These are phyloP conservation scores for Haplographium delicatum DNA, from an alignment of 495 filamentous ascomycete species.

Conservation along the genomic window DNA sequence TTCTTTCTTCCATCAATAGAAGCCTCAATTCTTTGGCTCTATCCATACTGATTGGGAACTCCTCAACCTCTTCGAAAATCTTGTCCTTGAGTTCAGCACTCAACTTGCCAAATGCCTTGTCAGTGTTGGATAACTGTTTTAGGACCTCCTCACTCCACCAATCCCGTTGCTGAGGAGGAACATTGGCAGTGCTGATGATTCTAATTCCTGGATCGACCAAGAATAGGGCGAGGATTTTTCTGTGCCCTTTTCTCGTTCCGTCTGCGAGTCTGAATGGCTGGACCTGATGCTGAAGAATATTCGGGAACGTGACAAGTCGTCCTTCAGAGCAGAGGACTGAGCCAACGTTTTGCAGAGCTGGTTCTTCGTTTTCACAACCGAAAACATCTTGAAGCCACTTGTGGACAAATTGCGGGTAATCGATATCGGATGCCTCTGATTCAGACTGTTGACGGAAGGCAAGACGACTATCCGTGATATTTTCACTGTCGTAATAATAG, in stretches of 20 bases:
- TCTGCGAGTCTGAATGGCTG: constrained; percentile 44
- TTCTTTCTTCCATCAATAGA: constrained; percentile 26
- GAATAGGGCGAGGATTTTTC: constrained; percentile 52
- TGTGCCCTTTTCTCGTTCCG: constrained; percentile 44
- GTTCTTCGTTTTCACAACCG: neutral
- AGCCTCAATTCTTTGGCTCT: constrained; percentile 29
- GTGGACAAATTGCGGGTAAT: constrained; percentile 7
- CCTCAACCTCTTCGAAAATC: constrained; percentile 24
- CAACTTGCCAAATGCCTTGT: neutral
- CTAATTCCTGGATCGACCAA: constrained; percentile 49
- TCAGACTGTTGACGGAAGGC: constrained; percentile 39
- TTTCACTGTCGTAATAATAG: constrained; percentile 58
- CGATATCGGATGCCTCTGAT: constrained; percentile 15
- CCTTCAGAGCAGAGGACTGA: constrained; percentile 29
- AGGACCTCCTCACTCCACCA: constrained; percentile 34
- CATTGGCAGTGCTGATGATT: constrained; percentile 49
- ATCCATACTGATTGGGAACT: constrained; percentile 30
- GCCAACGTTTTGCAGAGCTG: constrained; percentile 30
- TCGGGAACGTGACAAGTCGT: constrained; percentile 37
- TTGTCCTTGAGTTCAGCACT: constrained; percentile 23
- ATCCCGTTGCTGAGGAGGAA: constrained; percentile 47
- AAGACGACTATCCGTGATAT: constrained; percentile 51
- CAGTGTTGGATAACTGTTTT: neutral
- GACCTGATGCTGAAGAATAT: constrained; percentile 48
- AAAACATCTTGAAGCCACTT: constrained; percentile 7